phyloP scores from a whole-genome alignment of 306 rosid species.

The Mimosa bimucronata region DNA sequence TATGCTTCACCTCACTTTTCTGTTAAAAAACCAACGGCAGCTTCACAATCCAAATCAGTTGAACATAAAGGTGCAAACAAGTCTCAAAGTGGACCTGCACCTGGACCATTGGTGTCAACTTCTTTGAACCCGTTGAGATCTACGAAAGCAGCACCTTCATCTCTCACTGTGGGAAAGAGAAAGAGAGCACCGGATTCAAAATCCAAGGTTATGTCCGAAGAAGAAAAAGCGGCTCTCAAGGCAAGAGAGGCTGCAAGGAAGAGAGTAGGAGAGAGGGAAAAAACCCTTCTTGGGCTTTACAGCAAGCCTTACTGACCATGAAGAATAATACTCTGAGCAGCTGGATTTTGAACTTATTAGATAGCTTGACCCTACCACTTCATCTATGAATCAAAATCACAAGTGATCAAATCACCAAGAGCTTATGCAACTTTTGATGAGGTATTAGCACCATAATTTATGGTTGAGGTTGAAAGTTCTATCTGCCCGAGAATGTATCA shows the following conservation, averaged over 20 bases:
- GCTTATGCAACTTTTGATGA: background rate
- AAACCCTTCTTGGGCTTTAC: constrained; percentile 88
- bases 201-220: constrained; percentile 63
- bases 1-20: constrained; percentile 72
- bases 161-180: constrained; percentile 84
- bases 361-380: background rate
- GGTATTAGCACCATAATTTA: background rate
- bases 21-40: constrained; percentile 48
- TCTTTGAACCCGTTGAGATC: constrained; percentile 70
- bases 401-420: background rate
- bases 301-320: constrained; percentile 57
- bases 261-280: constrained; percentile 91
- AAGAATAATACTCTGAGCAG: constrained; percentile 31
- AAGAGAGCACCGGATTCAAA: constrained; percentile 65
- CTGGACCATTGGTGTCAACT: constrained; percentile 68
- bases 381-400: background rate
- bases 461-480: background rate
- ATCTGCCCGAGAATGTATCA: background rate
- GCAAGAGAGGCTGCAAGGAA: constrained; percentile 98
- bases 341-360: constrained; percentile 4
- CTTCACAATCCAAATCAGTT: constrained; percentile 48
- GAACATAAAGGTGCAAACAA: constrained; percentile 51
- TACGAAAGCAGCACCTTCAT: constrained; percentile 73
- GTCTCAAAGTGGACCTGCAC: constrained; percentile 51
- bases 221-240: constrained; percentile 92